Percentiles rank a stretch among this genome's conserved stretches.
Evolutionary conservation across 768 basidiomycete genomes (phyloP).

Genomic region (Tylopilus plumbeoviolaceoides): DNA sequence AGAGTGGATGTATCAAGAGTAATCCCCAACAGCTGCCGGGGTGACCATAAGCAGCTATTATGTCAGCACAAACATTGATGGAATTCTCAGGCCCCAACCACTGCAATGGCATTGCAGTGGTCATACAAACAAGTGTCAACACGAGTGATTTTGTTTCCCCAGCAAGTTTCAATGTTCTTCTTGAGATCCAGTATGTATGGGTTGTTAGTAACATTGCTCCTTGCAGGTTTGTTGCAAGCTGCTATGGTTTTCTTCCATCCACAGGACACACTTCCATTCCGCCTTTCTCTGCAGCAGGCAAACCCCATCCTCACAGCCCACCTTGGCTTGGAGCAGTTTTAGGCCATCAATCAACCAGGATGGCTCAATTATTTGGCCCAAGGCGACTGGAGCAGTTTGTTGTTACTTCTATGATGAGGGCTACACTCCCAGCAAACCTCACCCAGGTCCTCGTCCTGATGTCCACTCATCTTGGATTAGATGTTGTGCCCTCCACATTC

Average conservation of each 20-base stretch:
- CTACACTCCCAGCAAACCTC: conserved; percentile 49
- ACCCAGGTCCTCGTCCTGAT: neutral
- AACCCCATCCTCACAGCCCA: conserved; percentile 62
- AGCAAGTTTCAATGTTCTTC: no score
- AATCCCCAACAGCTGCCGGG: no score
- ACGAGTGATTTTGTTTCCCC: neutral
- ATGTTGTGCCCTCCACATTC: conserved; percentile 52
- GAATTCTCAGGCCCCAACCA: no score
- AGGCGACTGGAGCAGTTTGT: conserved; percentile 45
- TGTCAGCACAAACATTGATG: no score
- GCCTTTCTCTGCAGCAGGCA: conserved; percentile 50
- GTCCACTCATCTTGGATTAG: conserved; percentile 33
- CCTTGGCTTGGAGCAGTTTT: conserved; percentile 66
- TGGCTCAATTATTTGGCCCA: conserved; percentile 34
- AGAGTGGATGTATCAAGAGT: no score
- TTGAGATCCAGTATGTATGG: conserved; percentile 14
- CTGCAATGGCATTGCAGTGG: no score
- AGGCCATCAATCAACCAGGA: conserved; percentile 39
- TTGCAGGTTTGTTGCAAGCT: conserved; percentile 41
- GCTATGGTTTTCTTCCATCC: conserved; percentile 62
- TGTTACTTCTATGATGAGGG: conserved; percentile 57
- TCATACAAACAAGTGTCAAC: conserved; percentile 22
- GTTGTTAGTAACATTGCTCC: conserved; percentile 25
- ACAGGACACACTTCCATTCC: conserved; percentile 32
- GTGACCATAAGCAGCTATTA: no score